A percentile compares a stretch with the other conserved stretches of the same genome.
Evolutionary conservation across 352 stramenopile species (phyloP).

Genomic region (Lagenidium giganteum): DNA sequence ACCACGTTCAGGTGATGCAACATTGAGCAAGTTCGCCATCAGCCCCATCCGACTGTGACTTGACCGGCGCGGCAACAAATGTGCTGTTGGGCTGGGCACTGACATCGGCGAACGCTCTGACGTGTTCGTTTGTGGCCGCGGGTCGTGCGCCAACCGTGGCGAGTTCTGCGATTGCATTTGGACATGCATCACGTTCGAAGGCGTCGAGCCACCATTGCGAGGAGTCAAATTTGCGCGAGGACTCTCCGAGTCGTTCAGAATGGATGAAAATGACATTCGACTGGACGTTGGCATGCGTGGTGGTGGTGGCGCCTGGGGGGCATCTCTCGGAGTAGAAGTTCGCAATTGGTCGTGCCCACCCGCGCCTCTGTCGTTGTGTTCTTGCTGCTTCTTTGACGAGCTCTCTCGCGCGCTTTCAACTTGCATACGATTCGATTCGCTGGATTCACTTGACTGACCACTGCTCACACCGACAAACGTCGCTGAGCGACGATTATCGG

Average conservation of each 20-base stretch:
- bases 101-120: slow-evolving; percentile 12
- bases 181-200: too few species aligned
- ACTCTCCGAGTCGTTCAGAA: slow-evolving; percentile 84
- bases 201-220: slow-evolving; percentile 26
- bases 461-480: too few species aligned
- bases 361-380: too few species aligned
- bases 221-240: slow-evolving; percentile 40
- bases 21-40: slow-evolving; percentile 79
- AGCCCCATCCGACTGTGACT: slow-evolving; percentile 55
- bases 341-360: too few species aligned
- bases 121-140: slow-evolving; percentile 12
- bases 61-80: slow-evolving; percentile 40
- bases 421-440: too few species aligned
- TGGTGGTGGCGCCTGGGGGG: slow-evolving; percentile 11
- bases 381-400: too few species aligned
- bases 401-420: too few species aligned
- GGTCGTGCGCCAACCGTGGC: slow-evolving; percentile 18
- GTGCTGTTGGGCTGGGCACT: slow-evolving; percentile 44
- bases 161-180: slow-evolving; percentile 31
- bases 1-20: slow-evolving; percentile 45
- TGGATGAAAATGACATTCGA: slow-evolving; percentile 88
- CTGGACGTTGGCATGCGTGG: slow-evolving; percentile 36
- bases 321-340: too few species aligned
- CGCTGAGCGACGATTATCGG: too few species aligned
- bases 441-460: too few species aligned